These are phyloP conservation scores for Leccinum broughii DNA, from an alignment of 768 basidiomycete genomes.

Conservation along the genomic window DNA sequence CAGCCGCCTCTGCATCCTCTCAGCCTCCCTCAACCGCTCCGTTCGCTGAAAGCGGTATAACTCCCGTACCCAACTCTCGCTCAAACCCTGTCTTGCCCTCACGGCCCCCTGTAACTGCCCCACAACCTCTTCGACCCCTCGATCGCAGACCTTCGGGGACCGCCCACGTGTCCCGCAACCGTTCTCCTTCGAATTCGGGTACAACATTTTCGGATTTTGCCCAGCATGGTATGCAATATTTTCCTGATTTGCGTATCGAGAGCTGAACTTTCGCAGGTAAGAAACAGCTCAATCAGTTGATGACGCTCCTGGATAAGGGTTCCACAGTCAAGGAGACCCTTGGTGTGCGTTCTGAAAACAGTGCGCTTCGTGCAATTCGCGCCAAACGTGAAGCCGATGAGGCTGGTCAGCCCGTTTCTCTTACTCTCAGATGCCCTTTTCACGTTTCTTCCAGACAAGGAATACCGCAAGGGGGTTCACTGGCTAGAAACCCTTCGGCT, in stretches of 20 bases:
- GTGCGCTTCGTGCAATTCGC: slow-evolving; percentile 72
- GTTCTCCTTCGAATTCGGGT: slow-evolving; percentile 80
- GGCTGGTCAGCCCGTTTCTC: slow-evolving; percentile 56
- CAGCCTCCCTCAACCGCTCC: slow-evolving; percentile 32
- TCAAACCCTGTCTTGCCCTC: slow-evolving; percentile 47
- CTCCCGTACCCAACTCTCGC: slow-evolving; percentile 40
- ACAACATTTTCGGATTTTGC: slow-evolving; percentile 86
- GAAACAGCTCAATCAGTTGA: slow-evolving; percentile 82
- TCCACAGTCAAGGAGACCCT: slow-evolving; percentile 60
- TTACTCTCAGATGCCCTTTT: neutral
- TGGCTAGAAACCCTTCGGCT: slow-evolving; percentile 91
- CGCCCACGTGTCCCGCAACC: slow-evolving; percentile 53
- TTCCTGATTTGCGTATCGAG: neutral
- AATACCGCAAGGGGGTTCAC: slow-evolving; percentile 87
- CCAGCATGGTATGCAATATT: slow-evolving; percentile 56
- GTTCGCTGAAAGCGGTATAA: slow-evolving; percentile 32
- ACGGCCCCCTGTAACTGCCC: slow-evolving; percentile 60
- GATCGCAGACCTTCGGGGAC: slow-evolving; percentile 73
- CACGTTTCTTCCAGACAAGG: slow-evolving; percentile 59
- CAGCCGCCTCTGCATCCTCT: slow-evolving; percentile 38
- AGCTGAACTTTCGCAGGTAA: slow-evolving; percentile 53
- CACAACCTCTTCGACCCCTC: slow-evolving; percentile 73
- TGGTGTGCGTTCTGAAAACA: slow-evolving; percentile 57
- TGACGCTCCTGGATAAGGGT: slow-evolving; percentile 81
- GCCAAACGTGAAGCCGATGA: slow-evolving; percentile 91